Evolutionary conservation across 2,329 filamentous ascomycete species (phyloP).

Genomic region (Epichloe uncinata): DNA sequence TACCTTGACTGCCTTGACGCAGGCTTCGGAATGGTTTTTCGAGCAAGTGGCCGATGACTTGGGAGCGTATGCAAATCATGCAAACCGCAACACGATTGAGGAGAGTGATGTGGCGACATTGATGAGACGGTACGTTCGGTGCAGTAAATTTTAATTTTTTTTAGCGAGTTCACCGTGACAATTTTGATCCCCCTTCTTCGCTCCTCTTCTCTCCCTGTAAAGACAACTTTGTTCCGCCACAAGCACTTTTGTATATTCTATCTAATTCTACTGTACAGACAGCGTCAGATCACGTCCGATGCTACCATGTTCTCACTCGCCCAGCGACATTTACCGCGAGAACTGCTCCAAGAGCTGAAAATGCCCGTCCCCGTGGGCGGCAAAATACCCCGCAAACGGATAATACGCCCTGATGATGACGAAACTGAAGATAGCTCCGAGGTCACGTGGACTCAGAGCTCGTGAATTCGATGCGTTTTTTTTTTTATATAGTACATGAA

Average conservation of each 20-base stretch:
- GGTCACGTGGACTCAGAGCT: slow-evolving; percentile 12
- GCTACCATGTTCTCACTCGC: slow-evolving; percentile 79
- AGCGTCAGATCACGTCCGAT: slow-evolving; percentile 58
- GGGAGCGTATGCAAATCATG: slow-evolving; percentile 66
- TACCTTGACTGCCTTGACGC: slow-evolving; percentile 58
- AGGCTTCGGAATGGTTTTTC: slow-evolving; percentile 84
- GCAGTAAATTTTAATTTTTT: neutral
- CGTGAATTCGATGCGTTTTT: neutral
- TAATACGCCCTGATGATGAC: slow-evolving; percentile 20
- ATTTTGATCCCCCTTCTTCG: neutral
- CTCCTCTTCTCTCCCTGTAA: slow-evolving; percentile 7
- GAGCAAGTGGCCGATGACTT: slow-evolving; percentile 76
- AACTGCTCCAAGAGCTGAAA: slow-evolving; percentile 69
- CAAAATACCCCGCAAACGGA: slow-evolving; percentile 31
- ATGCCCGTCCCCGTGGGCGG: slow-evolving; percentile 46
- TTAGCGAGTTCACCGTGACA: neutral
- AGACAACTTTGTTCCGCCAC: no score
- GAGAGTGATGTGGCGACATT: slow-evolving; percentile 71
- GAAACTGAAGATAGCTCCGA: slow-evolving; percentile 18
- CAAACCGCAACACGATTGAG: slow-evolving; percentile 71
- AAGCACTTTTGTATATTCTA: slow-evolving; percentile 12
- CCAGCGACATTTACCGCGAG: slow-evolving; percentile 66
- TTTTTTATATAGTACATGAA: neutral
- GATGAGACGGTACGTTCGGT: slow-evolving; percentile 55
- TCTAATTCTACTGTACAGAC: slow-evolving; percentile 38